Conservation (phyloP, 345 rosid genomes). For the Euphorbia lathyris region DNA sequence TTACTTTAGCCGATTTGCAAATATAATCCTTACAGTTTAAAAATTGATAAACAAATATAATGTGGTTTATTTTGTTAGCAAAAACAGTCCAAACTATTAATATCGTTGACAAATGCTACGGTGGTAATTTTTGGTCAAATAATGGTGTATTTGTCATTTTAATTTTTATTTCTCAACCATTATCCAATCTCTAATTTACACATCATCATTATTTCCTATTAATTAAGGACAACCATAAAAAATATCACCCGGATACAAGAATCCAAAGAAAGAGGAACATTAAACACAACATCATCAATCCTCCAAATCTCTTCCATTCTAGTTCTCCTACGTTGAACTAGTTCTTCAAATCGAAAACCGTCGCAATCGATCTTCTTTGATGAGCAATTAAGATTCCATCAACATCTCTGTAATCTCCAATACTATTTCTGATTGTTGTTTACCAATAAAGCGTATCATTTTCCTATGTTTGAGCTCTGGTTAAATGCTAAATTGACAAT, state of each 20-base stretch:
- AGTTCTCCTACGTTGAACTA: constrained; percentile 66
- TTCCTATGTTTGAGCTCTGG: constrained; percentile 61
- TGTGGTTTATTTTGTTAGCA: no score
- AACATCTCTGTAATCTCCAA: constrained; percentile 78
- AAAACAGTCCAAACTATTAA: no score
- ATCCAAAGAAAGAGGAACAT: constrained; percentile 79
- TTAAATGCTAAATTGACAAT: no score
- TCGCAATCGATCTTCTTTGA: constrained; percentile 80
- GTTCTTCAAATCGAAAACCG: constrained; percentile 82
- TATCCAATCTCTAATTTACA: no score
- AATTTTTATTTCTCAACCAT: no score
- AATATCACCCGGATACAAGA: constrained; percentile 90
- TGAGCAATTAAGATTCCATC: constrained; percentile 81
- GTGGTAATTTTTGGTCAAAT: no score
- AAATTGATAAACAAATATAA: no score
- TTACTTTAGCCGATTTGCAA: no score
- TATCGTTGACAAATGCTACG: no score
- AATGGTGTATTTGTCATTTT: no score
- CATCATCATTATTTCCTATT: no score
- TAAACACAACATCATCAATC: constrained; percentile 87
- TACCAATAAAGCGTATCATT: constrained; percentile 78
- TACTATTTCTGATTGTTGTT: constrained; percentile 84
- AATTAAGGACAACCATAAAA: constrained; percentile 35
- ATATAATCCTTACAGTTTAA: no score
- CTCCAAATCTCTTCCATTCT: constrained; percentile 91